Evolutionary conservation across 108 stramenopile genomes (phyloP).

Genomic region (Stephanodiscus minutulus): DNA sequence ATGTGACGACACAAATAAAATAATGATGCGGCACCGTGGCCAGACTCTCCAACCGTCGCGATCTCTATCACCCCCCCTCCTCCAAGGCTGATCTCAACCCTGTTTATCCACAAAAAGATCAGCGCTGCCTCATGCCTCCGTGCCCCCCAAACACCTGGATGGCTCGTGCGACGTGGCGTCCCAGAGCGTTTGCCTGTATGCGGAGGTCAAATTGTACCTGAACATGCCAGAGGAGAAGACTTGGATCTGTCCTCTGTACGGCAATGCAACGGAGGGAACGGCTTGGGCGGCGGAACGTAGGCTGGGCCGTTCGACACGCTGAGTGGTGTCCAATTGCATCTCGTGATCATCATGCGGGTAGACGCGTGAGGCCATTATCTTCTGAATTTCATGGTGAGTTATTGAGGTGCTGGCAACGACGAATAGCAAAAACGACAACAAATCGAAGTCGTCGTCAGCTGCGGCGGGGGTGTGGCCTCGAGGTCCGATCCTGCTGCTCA

Average conservation of each 20-base stretch:
- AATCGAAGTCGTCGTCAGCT: background rate
- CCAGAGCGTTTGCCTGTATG: no score
- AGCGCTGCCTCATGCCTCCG: no score
- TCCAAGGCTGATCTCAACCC: no score
- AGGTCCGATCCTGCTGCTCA: slow-evolving; percentile 23
- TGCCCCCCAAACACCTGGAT: no score
- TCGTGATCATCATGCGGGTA: slow-evolving; percentile 10
- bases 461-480: slow-evolving; percentile 25
- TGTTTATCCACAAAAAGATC: no score
- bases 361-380: slow-evolving; percentile 3
- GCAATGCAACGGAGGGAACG: background rate
- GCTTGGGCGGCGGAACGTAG: background rate
- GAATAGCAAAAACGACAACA: background rate
- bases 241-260: slow-evolving; percentile 20
- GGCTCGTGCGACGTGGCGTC: no score
- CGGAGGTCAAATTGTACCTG: background rate
- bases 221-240: slow-evolving; percentile 32
- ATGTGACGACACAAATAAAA: no score
- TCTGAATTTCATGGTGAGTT: no score
- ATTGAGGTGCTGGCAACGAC: slow-evolving; percentile 11
- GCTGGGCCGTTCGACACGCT: slow-evolving; percentile 1
- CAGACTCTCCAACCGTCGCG: no score
- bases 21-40: no score
- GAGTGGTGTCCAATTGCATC: slow-evolving; percentile 23
- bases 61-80: no score